A percentile compares a stretch with the other conserved stretches of the same genome.
Evolutionary conservation across 306 rosid species (phyloP).

Genomic region (Lablab purpureus): DNA sequence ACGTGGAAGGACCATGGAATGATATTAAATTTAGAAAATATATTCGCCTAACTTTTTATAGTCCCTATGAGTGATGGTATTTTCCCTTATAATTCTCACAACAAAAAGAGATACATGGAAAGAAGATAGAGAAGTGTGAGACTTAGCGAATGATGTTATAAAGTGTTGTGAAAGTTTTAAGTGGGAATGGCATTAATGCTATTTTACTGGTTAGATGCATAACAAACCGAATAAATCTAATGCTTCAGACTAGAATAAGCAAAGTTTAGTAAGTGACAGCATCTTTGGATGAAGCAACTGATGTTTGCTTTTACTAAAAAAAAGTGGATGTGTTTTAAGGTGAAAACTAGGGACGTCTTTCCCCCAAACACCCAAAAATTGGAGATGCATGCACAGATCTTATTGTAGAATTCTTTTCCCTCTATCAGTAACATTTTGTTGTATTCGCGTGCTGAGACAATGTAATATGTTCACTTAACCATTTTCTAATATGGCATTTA

Average conservation of each 20-base stretch:
- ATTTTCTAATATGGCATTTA: conserved; percentile 24
- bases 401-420: neutral
- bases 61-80: neutral
- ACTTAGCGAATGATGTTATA: neutral
- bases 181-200: conserved; percentile 15
- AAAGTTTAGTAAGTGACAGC: conserved; percentile 31
- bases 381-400: conserved; percentile 26
- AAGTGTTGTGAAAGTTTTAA: neutral
- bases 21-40: conserved; percentile 8
- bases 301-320: conserved; percentile 27
- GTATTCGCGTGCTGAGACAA: conserved; percentile 4
- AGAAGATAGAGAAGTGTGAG: neutral
- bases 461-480: neutral
- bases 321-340: conserved; percentile 15
- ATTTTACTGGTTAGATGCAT: neutral
- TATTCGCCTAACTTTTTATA: conserved; percentile 4
- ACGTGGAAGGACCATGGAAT: conserved; percentile 3
- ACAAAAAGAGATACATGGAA: neutral
- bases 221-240: conserved; percentile 22
- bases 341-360: conserved; percentile 14
- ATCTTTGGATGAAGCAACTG: conserved; percentile 29
- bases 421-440: conserved; percentile 13
- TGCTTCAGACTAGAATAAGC: conserved; percentile 29
- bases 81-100: neutral
- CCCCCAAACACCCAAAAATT: neutral